A percentile compares a stretch with the other conserved stretches of the same genome.
phyloP scores from a whole-genome alignment of 2,329 filamentous ascomycete genomes.

The Sporothrix luriei region DNA sequence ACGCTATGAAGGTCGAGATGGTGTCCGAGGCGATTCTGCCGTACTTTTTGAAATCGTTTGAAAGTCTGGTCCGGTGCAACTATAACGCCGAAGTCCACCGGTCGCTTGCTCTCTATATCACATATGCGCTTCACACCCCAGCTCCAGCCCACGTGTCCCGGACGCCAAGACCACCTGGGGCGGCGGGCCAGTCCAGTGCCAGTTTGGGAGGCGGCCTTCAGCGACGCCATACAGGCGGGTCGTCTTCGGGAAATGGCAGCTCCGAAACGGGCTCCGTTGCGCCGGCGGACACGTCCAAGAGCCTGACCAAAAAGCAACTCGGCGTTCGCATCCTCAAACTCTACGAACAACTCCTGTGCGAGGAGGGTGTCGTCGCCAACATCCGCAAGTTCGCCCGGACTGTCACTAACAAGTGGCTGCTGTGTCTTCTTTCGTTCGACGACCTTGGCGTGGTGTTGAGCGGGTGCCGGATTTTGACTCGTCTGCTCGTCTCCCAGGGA shows the following conservation, averaged over 20 bases:
- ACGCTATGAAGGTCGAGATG: constrained; percentile 83
- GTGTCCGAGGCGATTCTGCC: constrained; percentile 72
- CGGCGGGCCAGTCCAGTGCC: constrained; percentile 24
- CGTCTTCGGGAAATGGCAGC: neutral
- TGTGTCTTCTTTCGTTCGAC: constrained; percentile 86
- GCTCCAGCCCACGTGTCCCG: constrained; percentile 51
- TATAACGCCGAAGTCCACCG: constrained; percentile 83
- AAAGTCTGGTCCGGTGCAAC: constrained; percentile 75
- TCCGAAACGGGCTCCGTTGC: constrained; percentile 23
- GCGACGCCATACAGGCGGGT: constrained; percentile 27
- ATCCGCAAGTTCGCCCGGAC: constrained; percentile 89
- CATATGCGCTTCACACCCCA: constrained; percentile 74
- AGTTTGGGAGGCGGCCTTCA: neutral
- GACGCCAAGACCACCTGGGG: constrained; percentile 50
- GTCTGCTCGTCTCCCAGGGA: constrained; percentile 81
- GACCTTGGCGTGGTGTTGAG: constrained; percentile 81
- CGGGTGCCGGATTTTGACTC: constrained; percentile 78
- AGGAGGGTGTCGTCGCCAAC: constrained; percentile 65
- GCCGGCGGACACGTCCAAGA: constrained; percentile 41
- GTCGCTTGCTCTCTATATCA: constrained; percentile 87
- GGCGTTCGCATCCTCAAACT: constrained; percentile 75
- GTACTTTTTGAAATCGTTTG: constrained; percentile 77
- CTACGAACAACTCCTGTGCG: constrained; percentile 77
- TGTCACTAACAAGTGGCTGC: constrained; percentile 95
- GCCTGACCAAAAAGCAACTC: constrained; percentile 67